Base-by-base conservation (phyloP, 176 grass and related monocot species). In the Pontederia crassipes region DNA sequence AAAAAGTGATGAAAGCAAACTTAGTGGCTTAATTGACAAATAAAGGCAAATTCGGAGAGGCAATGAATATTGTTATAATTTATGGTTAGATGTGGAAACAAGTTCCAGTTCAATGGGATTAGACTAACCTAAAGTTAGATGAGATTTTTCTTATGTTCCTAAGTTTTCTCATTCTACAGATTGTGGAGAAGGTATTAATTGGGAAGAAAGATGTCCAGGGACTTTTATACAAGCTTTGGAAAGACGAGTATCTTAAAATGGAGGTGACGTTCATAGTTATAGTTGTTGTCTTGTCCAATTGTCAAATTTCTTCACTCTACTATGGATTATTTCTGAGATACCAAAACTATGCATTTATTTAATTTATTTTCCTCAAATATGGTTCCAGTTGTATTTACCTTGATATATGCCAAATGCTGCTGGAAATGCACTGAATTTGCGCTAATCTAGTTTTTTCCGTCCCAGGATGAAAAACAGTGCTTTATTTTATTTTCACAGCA, bases 161-260 rank as follows among this genome's bases (percentile, higher is more conserved):
- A 0, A 45, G 45, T 35, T 11, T n/a, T 79, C n/a, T 20, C 52
- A 78, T 75, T 62, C 53, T 82, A 72, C 72, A 95, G 89, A 88
- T 95, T 79, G 83, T 79, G 61, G 85, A 88, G 52, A 80, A 32
- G 8, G 85, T 78, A 17, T 89, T 89, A 78, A 69, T 85, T 55
- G 81, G 89, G 73, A 89, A 95, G 79, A 80, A 79, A 67, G 59
- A 85, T 52, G 81, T 81, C 77, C 79, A 89, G 65, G 58, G 57
- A 80, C 85, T 77, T 72, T 68, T 89, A 51, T 95, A 85, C 76
- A 89, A 79, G 66, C 79, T 95, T 52, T 95, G 85, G 85, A 85
- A 82, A 62, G 85, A 95, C 0, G 82, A 82, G 32, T 95, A 78
- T 67, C 76, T 91, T 55, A 80, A 86, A 53, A 56, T 61, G 71